phyloP scores from a whole-genome alignment of 768 basidiomycete genomes.

The Cantharellus anzutake region DNA sequence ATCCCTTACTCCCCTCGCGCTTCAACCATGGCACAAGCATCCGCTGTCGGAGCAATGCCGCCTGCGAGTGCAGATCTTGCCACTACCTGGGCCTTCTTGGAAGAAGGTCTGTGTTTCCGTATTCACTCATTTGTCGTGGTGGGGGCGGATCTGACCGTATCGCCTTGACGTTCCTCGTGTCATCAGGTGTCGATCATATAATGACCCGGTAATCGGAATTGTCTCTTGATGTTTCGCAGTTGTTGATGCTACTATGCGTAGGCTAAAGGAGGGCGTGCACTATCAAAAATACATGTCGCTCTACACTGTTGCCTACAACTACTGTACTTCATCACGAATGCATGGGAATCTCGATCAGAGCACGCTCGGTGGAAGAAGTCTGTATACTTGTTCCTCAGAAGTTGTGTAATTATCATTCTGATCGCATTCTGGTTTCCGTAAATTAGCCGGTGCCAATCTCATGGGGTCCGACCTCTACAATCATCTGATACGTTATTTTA shows the following conservation, averaged over 20 bases:
- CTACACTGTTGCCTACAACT: conserved; percentile 95
- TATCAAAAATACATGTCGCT: conserved; percentile 76
- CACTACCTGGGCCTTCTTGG: conserved; percentile 77
- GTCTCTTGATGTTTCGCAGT: not conserved
- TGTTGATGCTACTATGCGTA: not conserved
- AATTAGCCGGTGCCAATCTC: conserved; percentile 69
- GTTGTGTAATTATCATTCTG: conserved; percentile 10
- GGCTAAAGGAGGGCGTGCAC: conserved; percentile 65
- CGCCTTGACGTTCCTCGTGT: no score
- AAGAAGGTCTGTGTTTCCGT: conserved; percentile 29
- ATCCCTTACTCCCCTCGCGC: no score
- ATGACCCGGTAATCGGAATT: conserved; percentile 43
- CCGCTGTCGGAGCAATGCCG: conserved; percentile 28
- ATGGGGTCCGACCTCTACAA: conserved; percentile 98
- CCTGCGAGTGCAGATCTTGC: conserved; percentile 48
- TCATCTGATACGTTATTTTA: conserved; percentile 82
- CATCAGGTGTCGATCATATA: conserved; percentile 51
- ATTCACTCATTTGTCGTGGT: not conserved
- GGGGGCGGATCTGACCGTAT: not conserved
- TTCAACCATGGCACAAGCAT: not conserved
- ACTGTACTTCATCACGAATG: conserved; percentile 65
- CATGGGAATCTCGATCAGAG: conserved; percentile 18
- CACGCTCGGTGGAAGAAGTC: conserved; percentile 14
- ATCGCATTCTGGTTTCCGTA: conserved; percentile 7
- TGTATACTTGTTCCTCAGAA: not conserved